phyloP scores from a whole-genome alignment of 257 asterid species.

The Nicotiana paniculata region DNA sequence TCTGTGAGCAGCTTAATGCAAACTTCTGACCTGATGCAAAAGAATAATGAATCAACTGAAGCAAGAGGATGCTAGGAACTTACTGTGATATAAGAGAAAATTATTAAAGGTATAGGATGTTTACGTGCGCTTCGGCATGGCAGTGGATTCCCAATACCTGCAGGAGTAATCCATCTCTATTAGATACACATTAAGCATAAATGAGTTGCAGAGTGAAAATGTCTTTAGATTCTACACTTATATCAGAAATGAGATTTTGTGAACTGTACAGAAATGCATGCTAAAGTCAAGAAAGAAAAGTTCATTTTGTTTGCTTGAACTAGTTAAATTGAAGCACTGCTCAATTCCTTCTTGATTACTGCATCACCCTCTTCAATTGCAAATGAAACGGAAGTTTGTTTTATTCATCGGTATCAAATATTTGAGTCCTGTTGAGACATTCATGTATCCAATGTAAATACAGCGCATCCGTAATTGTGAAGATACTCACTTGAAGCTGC shows the following conservation, averaged over 20 bases:
- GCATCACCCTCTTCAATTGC: neutral
- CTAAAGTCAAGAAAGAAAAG: neutral
- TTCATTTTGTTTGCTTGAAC: neutral
- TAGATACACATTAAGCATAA: neutral
- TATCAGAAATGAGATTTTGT: neutral
- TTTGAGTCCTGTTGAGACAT: neutral
- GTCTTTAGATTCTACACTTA: neutral
- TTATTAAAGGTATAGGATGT: slow-evolving; percentile 7
- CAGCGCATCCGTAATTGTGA: neutral
- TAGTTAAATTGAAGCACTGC: neutral
- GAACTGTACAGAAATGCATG: neutral
- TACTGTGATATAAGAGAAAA: neutral
- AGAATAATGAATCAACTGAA: neutral
- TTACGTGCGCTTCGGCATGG: slow-evolving; percentile 72
- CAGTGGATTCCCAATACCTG: slow-evolving; percentile 62
- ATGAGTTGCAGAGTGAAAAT: neutral
- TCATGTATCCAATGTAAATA: neutral
- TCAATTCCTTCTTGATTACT: neutral
- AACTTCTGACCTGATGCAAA: slow-evolving; percentile 58
- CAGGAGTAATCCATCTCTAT: slow-evolving; percentile 9
- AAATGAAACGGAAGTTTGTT: neutral
- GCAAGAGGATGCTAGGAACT: neutral
- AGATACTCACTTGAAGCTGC: slow-evolving; percentile 60
- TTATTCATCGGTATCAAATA: neutral
- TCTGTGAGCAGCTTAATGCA: slow-evolving; percentile 69